Evolutionary conservation across 495 filamentous ascomycete genomes (phyloP).

Genomic region (Neurospora pannonica): DNA sequence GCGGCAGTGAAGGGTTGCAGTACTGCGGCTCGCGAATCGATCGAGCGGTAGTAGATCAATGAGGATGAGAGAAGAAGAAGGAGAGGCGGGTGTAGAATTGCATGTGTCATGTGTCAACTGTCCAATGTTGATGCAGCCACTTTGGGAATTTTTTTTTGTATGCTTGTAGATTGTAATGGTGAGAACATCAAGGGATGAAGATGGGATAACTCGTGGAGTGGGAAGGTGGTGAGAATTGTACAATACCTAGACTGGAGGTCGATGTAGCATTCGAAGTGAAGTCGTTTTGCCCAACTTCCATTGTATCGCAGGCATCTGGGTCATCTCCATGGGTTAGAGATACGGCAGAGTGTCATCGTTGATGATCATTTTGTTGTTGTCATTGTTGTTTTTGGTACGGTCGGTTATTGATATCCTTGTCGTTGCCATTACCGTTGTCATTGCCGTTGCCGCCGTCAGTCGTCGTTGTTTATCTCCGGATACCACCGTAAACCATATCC

Average conservation of each 20-base stretch:
- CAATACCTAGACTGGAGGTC: no score
- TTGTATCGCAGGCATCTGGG: background rate
- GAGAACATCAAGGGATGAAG: no score
- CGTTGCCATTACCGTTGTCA: background rate
- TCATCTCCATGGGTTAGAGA: background rate
- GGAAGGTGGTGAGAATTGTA: background rate
- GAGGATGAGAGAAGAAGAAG: background rate
- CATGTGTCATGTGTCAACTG: background rate
- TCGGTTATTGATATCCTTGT: background rate
- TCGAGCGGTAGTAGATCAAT: background rate
- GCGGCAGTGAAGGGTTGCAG: background rate
- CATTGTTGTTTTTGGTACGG: background rate
- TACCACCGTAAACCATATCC: background rate
- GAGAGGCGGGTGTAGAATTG: background rate
- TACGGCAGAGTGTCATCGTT: background rate
- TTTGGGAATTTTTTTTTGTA: no score
- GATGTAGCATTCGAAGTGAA: background rate
- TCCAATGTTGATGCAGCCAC: background rate
- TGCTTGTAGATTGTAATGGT: no score
- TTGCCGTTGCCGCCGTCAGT: background rate
- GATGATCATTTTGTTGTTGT: background rate
- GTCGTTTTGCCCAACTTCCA: background rate
- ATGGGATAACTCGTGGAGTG: background rate
- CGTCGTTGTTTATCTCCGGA: background rate
- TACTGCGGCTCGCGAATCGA: background rate